phyloP scores from a whole-genome alignment of 345 rosid genomes.

The Atalantia buxifolia region DNA sequence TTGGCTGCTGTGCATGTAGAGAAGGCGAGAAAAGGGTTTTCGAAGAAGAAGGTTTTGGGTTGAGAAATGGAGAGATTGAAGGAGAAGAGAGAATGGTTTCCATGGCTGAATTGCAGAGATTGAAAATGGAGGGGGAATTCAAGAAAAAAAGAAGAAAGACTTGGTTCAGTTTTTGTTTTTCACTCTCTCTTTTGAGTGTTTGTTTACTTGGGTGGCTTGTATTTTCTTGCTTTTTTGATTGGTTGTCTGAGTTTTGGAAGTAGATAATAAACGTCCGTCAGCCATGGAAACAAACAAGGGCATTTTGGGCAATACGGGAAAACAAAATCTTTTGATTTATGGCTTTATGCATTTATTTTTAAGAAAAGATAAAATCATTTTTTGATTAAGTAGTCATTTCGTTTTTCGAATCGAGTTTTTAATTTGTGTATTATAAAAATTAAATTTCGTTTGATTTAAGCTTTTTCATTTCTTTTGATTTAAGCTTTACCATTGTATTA shows the following conservation, averaged over 20 bases:
- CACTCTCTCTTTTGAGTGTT: conserved; percentile 10
- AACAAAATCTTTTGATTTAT: neutral
- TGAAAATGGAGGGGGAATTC: conserved; percentile 1
- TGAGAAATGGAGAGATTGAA: conserved; percentile 51
- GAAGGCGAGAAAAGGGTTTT: conserved; percentile 31
- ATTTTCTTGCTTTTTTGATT: conserved; percentile 34
- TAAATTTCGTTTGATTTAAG: too few relatives aligned
- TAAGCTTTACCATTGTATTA: too few relatives aligned
- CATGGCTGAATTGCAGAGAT: conserved; percentile 41
- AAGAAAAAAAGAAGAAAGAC: conserved; percentile 7
- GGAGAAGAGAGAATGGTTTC: conserved; percentile 69
- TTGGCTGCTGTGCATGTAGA: conserved; percentile 25
- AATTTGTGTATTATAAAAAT: too few relatives aligned
- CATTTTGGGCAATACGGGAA: conserved; percentile 11
- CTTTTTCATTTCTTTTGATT: neutral
- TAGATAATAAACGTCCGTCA: conserved; percentile 52
- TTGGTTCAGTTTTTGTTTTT: conserved; percentile 10
- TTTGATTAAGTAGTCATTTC: too few relatives aligned
- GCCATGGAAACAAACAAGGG: conserved; percentile 27
- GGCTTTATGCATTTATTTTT: too few relatives aligned
- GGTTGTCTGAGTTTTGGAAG: conserved; percentile 31
- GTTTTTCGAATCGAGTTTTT: too few relatives aligned
- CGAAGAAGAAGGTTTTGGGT: conserved; percentile 37
- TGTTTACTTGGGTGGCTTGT: conserved; percentile 41
- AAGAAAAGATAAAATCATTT: too few relatives aligned